Conservation (phyloP, 73 alveolate genomes). For the Paramecium pentaurelia region DNA sequence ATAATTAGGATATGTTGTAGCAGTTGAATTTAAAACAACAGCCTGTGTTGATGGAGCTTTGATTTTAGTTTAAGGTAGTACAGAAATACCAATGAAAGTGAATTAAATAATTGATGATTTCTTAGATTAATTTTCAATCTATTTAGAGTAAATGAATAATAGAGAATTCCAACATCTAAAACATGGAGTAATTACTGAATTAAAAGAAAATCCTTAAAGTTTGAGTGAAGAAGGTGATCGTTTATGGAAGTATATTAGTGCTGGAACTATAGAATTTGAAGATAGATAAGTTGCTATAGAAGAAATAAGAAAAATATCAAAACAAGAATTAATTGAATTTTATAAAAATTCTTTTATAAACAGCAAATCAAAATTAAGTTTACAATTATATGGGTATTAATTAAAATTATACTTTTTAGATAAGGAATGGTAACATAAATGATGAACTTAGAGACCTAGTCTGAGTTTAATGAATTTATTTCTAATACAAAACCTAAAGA, state of each 20-base stretch:
- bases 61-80: neutral
- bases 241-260: constrained; percentile 4
- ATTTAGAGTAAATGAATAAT: neutral
- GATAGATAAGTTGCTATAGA: neutral
- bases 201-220: constrained; percentile 1
- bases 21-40: neutral
- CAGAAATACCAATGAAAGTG: neutral
- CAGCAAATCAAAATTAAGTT: constrained; percentile 5
- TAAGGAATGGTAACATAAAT: neutral
- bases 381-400: constrained; percentile 33
- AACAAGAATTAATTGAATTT: neutral
- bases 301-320: neutral
- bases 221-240: constrained; percentile 17
- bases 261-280: neutral
- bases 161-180: neutral
- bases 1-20: neutral
- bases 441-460: neutral
- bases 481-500: neutral
- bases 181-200: neutral
- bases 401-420: neutral
- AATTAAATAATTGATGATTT: neutral
- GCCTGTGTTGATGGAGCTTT: neutral
- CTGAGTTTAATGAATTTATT: constrained; percentile 3
- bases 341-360: neutral
- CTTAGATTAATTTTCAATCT: neutral